Evolutionary conservation across 768 basidiomycete genomes (phyloP), one percentile per base, ranked within the genome.

Genomic region (Serendipita indica): DNA sequence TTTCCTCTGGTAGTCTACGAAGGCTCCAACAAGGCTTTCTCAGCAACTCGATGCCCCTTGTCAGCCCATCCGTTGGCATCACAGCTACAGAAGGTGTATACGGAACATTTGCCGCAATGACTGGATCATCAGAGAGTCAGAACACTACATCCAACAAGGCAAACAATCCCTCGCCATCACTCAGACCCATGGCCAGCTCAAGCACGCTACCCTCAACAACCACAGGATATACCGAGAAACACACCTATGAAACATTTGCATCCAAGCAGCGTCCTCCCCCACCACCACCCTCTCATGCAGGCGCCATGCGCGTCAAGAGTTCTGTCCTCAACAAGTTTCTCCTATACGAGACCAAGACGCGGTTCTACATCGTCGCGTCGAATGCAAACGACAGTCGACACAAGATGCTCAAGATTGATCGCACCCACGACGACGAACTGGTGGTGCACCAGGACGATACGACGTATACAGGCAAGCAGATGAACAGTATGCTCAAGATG

Each of bases 401-500:
- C 67, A 80, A 88, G 18, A 89, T 99, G 59, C 79, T 97, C 66
- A 96, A 92, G 74, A 83, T 99, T 57, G 92, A 99, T 69, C 76
- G 94, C 37, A 91, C 87, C 1, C 58, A 39, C 14, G 32, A 32
- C 10, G 79, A 81, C 30, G 83, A 86, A 61, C 75, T 96, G 10
- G 71, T 72, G 25, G 80, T 96, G 2, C 76, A 90, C 25, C 58
- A 60, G 32, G 96, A 97, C 68, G 82, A 88, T 37, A 82, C 83
- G 0, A 80, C 89, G 22, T 99, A 99, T 69, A 87, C 79, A 54
- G 83, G 85, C 25, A 84, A 82, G 67, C 86, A 98, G 71, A 88
- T 96, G 82, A 87, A 80, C 56, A 81, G 83, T 33, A 81, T 98
- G 75, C 74, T 97, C 63, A 88, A 86, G 71, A 96, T 94, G 89